Evolutionary conservation across 2,329 filamentous ascomycete genomes (phyloP), one percentile per base, ranked within the genome.

Genomic region (Fusarium sp.): DNA sequence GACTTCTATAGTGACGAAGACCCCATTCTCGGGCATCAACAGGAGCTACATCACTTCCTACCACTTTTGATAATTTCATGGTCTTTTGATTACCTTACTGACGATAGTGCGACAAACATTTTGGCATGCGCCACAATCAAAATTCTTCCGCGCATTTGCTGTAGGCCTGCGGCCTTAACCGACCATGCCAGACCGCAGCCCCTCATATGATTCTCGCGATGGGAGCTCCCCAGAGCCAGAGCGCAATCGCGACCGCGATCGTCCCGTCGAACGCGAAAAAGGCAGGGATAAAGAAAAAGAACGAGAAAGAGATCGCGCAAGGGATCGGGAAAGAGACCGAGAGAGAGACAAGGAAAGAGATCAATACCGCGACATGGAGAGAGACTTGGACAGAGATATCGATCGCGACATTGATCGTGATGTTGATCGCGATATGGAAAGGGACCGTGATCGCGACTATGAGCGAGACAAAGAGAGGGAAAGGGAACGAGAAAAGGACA

Each of bases 171-270:
- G 66, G 49, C 62, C 62, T 65, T 55, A 30, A 63, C 41, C 44
- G 32, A 74, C 57, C 32, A 75, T 75, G 73, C 67, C 70, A 29
- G 65, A 70, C 72, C 69, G 65, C 54, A 66, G 53, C 60, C 59
- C 53, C 43, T 71, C 73, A 55, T 71, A 70, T 63, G 68, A 70
- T 62, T 70, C 72, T 57, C 70, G 65, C 54, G 70, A 74, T 41
- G 62, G 56, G 41, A 73, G 75, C 51, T 71, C 68, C 32, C 58
- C 54, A 27, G 72, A 74, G 54, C 61, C 66, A 61, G 65, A 70
- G 40, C 67, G 55, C 41, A 62, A 71, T 27, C 64, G 65, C 18
- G 68, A 71, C 27, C 64, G 65, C 18, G 69, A 71, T 20, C 45
- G 58, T 11, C 55, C 58, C 12, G 24, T 30, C 20, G 67, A 65